Base-by-base conservation (phyloP, 257 asterid species). In the Schizonepeta tenuifolia region DNA sequence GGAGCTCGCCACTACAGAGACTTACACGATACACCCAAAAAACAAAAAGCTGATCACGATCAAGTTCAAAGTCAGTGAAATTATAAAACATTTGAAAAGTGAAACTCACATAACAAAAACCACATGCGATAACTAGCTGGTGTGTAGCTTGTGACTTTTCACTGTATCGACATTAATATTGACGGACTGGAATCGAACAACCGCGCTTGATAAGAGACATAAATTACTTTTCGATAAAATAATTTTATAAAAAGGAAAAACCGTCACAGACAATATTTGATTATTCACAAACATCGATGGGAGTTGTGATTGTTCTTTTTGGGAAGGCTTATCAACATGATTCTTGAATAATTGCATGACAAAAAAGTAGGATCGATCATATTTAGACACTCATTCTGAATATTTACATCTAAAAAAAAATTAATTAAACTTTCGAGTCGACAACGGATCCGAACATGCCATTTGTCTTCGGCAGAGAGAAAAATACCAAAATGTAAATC, bases 391-490 rank as follows among this genome's bases (percentile, higher is more conserved):
- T 18, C 70, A 33, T 54, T 38, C 36, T 10, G n/a, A 46, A 60
- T 35, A 54, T n/a, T n/a, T n/a, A n/a, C n/a, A n/a, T n/a, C n/a
- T 18, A 51, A 28, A 56, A 18, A 44, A 43, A 7, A 13, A 3
- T 20, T 9, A 5, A 1, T 22, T 10, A n/a, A 18, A n/a, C 24
- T 24, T 50, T 38, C 21, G 13, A 46, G 33, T 51, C 13, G 33
- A 41, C 3, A 49, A 66, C 41, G 47, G 36, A 67, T 22, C 49
- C 59, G 3, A 71, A 56, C 61, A 20, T 55, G 71, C 75, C 78
- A 73, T 51, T 55, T 69, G 82, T 73, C 67, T 15, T 31, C 67
- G 15, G 46, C 63, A 8, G 22, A 33, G 50, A 54, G 54, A 57
- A 31, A 22, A 21, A 67, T 13, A 51, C 47, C 56, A 31, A 55